Evolutionary conservation across 2,329 filamentous ascomycete genomes (phyloP), one percentile per base, ranked within the genome.

Genomic region (Aureobasidium sp.): DNA sequence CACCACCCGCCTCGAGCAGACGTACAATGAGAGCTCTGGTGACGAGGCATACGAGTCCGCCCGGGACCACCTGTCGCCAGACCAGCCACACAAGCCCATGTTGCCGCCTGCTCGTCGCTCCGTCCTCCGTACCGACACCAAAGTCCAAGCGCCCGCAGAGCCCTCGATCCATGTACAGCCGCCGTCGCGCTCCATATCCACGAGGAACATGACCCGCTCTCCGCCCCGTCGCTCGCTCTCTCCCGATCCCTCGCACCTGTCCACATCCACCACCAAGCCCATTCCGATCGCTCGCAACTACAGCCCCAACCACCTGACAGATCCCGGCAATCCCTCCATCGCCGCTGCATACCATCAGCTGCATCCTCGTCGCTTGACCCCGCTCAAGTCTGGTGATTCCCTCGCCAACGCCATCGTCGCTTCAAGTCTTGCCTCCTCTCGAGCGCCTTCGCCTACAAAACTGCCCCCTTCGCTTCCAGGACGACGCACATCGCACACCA

Each of bases 391-490:
- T 0, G 78, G 89, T 10, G 81, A 86, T 61, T 84, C 84, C 0
- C 80, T 92, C 8, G 85, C 87, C 13, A 83, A 84, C 66, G 89
- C 89, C 64, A 90, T 92, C 61, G 81, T 92, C 67, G 88, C 88
- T 2, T 85, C 87, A 1, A 88, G 85, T 25, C 77, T 92, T 0
- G 89, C 89, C 5, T 84, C 87, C 54, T 75, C 68, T 67, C 65
- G 69, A 69, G 67, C 69, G 69, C 62, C 70, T 69, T 64, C 74
- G 62, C 65, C 76, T 67, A 74, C 43, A 67, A 77, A 73, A 69
- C 72, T 71, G 65, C 67, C 74, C 55, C 70, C 73, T 66, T 66
- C 68, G 68, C 53, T 62, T 29, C 61, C 65, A 40, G 27, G 45
- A 31, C 31, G 33, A 13, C 50, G 38, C 58, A 19, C 61, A 49